Conservation (phyloP, 306 rosid genomes). For the Lathyrus tuberosus region DNA sequence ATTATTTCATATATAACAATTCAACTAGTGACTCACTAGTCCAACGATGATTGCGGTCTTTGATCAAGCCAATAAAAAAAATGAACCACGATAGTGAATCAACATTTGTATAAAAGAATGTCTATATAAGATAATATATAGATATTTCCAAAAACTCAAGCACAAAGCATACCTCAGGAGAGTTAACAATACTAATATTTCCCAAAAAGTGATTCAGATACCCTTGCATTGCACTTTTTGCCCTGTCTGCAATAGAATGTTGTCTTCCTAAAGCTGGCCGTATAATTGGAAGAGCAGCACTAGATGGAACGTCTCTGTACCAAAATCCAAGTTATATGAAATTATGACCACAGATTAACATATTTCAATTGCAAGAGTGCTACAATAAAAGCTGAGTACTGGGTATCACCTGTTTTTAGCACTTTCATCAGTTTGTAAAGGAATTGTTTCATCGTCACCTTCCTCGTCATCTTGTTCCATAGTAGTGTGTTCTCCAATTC, state of each 20-base stretch:
- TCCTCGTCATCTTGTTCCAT: conserved; percentile 86
- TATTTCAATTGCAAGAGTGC: conserved; percentile 21
- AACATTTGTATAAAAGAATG: background rate
- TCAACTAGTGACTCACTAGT: conserved; percentile 3
- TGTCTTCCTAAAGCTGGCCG: conserved; percentile 95
- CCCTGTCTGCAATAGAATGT: conserved; percentile 87
- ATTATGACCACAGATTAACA: conserved; percentile 33
- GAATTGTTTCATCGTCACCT: conserved; percentile 71
- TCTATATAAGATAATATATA: conserved; percentile 24
- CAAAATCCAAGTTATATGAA: conserved; percentile 46
- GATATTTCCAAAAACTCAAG: conserved; percentile 30
- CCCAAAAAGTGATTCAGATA: conserved; percentile 96
- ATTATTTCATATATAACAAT: background rate
- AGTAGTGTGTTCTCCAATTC: conserved; percentile 82
- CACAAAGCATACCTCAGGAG: conserved; percentile 80
- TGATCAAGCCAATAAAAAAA: background rate
- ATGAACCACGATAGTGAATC: conserved; percentile 17
- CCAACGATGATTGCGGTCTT: background rate
- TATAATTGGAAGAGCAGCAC: conserved; percentile 93
- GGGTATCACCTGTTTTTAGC: conserved; percentile 67
- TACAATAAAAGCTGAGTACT: conserved; percentile 16
- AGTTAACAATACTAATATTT: conserved; percentile 87
- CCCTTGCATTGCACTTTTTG: conserved; percentile 95
- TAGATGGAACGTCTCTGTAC: conserved; percentile 96
- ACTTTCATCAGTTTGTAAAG: conserved; percentile 73